Evolutionary conservation across 2,329 filamentous ascomycete species (phyloP), one percentile per base, ranked within the genome.

Genomic region (Nothopassalora personata): DNA sequence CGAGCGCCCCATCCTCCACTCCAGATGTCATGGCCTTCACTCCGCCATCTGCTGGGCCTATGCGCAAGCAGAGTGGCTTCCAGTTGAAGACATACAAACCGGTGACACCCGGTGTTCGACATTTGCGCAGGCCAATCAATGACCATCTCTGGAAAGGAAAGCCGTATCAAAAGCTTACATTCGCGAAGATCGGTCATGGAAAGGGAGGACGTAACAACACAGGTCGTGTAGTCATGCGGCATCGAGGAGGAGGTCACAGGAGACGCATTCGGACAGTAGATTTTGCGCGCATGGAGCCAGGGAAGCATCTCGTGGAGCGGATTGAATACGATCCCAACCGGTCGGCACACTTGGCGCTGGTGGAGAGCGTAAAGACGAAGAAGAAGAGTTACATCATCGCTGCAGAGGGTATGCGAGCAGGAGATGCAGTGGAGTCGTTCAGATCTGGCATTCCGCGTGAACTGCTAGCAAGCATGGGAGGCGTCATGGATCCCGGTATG

Each of bases 301-400:
- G 94, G 18, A 86, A 89, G 64, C 94, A 97, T 68, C 76, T 87
- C 15, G 93, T 99, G 56, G 92, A 97, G 72, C 86, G 94, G 61
- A 94, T 99, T 70, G 94, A 99, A 75, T 92, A 97, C 74, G 95
- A 99, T 69, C 94, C 94, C 0, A 91, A 91, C 65, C 88, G 94
- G 54, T 96, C 86, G 69, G 91, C 93, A 13, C 94, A 99, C 73
- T 92, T 99, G 74, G 94, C 94, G 5, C 81, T 99, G 57, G 71
- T 97, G 51, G 91, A 86, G 53, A 86, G 89, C 68, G 79, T 91
- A 64, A 82, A 85, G 51, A 93, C 88, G 0, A 83, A 86, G 11
- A 83, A 82, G 66, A 87, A 94, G 77, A 90, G 87, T 65, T 99
- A 99, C 75, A 96, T 99, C 64, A 81, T 99, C 60, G 94, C 94